Evolutionary conservation across 345 rosid genomes (phyloP).

Genomic region (Salix dunnii): DNA sequence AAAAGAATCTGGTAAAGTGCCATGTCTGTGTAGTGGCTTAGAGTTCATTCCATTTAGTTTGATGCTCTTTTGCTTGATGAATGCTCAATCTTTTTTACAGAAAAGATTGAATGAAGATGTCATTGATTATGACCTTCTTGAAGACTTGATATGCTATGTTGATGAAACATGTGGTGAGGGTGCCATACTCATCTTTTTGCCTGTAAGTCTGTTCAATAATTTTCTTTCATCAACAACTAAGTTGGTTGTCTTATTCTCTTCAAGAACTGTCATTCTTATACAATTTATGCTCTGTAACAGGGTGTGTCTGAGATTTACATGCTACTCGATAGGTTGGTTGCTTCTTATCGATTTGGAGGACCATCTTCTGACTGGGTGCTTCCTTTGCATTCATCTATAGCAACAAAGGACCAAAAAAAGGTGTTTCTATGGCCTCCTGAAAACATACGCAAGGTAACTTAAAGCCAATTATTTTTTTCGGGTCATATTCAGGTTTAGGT

Average conservation of each 20-base stretch:
- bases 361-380: constrained; percentile 76
- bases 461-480: not conserved
- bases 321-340: constrained; percentile 70
- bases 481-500: not conserved
- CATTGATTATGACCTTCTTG: constrained; percentile 87
- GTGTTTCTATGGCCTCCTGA: constrained; percentile 74
- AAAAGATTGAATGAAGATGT: constrained; percentile 76
- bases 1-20: constrained; percentile 59
- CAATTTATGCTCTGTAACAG: constrained; percentile 33
- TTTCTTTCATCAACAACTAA: constrained; percentile 6
- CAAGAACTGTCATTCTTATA: constrained; percentile 7
- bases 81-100: constrained; percentile 36
- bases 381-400: constrained; percentile 83
- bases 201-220: constrained; percentile 45
- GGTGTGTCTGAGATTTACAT: constrained; percentile 72
- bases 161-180: constrained; percentile 79
- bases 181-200: constrained; percentile 80
- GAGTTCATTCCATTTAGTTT: constrained; percentile 15
- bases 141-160: constrained; percentile 78
- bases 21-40: constrained; percentile 1
- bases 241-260: not conserved
- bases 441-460: constrained; percentile 67
- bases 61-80: constrained; percentile 11
- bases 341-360: constrained; percentile 83
- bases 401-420: constrained; percentile 68